phyloP scores from a whole-genome alignment of 768 basidiomycete species.

The Tricholoma hemisulphureum region DNA sequence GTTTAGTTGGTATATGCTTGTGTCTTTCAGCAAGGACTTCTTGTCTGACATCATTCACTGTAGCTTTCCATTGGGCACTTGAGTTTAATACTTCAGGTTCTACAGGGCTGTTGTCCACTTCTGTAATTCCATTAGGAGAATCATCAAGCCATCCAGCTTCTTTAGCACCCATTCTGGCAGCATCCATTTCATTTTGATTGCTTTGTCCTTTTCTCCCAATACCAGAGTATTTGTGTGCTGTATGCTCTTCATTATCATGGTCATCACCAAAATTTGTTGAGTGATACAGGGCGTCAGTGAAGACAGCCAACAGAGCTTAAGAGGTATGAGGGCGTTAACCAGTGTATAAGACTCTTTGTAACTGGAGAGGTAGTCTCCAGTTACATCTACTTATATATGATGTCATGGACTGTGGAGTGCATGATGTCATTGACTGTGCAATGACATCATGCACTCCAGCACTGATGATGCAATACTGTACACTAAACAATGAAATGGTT shows the following conservation, averaged over 20 bases:
- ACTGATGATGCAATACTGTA: too few relatives aligned
- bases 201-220: not conserved
- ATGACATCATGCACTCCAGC: too few relatives aligned
- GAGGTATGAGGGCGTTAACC: too few relatives aligned
- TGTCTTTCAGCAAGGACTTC: not conserved
- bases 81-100: not conserved
- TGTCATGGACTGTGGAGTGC: too few relatives aligned
- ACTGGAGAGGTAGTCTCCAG: too few relatives aligned
- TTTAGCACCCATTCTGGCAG: not conserved
- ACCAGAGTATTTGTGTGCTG: not conserved
- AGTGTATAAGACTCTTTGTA: too few relatives aligned
- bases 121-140: not conserved
- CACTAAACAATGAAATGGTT: too few relatives aligned
- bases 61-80: not conserved
- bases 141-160: not conserved
- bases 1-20: not conserved
- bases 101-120: not conserved
- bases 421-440: too few relatives aligned
- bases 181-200: not conserved
- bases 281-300: too few relatives aligned
- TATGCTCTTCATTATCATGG: not conserved
- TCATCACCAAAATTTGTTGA: too few relatives aligned
- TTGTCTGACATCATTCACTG: not conserved
- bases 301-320: too few relatives aligned
- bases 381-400: too few relatives aligned